phyloP scores from a whole-genome alignment of 352 stramenopile species.

The Pseudoperonospora humuli region DNA sequence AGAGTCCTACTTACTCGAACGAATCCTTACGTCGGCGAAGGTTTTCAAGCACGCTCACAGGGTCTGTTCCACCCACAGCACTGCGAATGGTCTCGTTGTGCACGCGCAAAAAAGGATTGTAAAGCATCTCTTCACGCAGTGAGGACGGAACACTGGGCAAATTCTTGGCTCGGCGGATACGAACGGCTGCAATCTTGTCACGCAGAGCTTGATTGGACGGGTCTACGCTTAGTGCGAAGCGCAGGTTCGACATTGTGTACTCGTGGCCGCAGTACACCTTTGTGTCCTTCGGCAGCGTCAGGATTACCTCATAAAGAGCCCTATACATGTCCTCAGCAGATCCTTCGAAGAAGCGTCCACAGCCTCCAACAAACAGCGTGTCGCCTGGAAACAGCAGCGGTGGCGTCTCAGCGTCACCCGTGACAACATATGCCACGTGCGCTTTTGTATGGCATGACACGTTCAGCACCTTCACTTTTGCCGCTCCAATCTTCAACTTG shows the following conservation, averaged over 20 bases:
- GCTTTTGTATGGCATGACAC: constrained; percentile 81
- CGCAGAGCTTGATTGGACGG: constrained; percentile 82
- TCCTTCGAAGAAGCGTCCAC: constrained; percentile 85
- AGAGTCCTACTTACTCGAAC: constrained; percentile 35
- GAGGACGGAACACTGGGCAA: constrained; percentile 90
- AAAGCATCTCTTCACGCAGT: constrained; percentile 80
- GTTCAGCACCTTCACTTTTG: constrained; percentile 64
- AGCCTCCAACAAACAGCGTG: constrained; percentile 82
- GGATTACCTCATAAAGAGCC: constrained; percentile 81
- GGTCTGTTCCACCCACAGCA: constrained; percentile 66
- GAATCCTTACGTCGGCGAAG: constrained; percentile 70
- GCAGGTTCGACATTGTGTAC: constrained; percentile 91
- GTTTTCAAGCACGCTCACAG: constrained; percentile 74
- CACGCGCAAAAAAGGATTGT: constrained; percentile 82
- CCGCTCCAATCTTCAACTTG: constrained; percentile 71
- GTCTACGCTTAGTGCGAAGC: constrained; percentile 90
- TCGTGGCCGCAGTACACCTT: constrained; percentile 87
- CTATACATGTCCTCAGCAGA: constrained; percentile 85
- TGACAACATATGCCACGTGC: constrained; percentile 84
- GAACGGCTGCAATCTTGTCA: constrained; percentile 81
- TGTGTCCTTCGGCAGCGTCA: constrained; percentile 79
- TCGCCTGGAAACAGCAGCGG: constrained; percentile 83
- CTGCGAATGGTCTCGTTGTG: constrained; percentile 80
- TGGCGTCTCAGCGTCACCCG: constrained; percentile 61
- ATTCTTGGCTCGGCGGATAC: constrained; percentile 69